Evolutionary conservation across 1,139 yeast genomes (phyloP), one percentile per base, ranked within the genome.

Genomic region (Suhomyces chickasaworum): DNA sequence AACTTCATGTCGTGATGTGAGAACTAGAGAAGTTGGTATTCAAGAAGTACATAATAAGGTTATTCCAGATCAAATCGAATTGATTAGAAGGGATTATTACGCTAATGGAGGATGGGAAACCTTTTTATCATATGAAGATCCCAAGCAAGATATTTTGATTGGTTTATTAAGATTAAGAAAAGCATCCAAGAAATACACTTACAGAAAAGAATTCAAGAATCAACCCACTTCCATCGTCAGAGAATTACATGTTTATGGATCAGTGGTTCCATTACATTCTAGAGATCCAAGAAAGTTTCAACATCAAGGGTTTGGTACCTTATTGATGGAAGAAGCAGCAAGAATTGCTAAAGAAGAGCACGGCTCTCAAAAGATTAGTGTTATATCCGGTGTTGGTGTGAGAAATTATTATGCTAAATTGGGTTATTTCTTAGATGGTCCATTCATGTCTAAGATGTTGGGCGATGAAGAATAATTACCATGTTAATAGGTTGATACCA

Each of bases 101-200:
- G 99, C 99, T 39, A 93, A 93, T 61, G 99, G 96, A 33, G 99
- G 99, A 29, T 93, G 99, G 99, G 98, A 93, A 69, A 93, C 99
- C 0, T 93, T 93, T 63, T 71, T 93, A 53, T 85, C 96, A 27
- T 93, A 95, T 65, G 99, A 93, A 68, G 99, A 95, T 68, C 99
- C 99, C 40, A 88, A 89, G 66, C 93, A 93, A 67, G 99, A 93
- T 68, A 93, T 93, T 51, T 76, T 93, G 55, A 89, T 93, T 67
- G 99, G 99, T 10, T 75, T 93, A 47, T 73, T 93, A 51, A 78
- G 99, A 56, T 77, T 93, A 51, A 80, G 99, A 60, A 84, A 89
- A 65, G 95, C 98, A 23, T 80, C 95, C 1, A 88, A 89, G 66
- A 87, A 88, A 60, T 84, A 90, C 60, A 90, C 98, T 3, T 95